Base-by-base conservation (phyloP, 305 asterid species). In the Rubia peregrina region DNA sequence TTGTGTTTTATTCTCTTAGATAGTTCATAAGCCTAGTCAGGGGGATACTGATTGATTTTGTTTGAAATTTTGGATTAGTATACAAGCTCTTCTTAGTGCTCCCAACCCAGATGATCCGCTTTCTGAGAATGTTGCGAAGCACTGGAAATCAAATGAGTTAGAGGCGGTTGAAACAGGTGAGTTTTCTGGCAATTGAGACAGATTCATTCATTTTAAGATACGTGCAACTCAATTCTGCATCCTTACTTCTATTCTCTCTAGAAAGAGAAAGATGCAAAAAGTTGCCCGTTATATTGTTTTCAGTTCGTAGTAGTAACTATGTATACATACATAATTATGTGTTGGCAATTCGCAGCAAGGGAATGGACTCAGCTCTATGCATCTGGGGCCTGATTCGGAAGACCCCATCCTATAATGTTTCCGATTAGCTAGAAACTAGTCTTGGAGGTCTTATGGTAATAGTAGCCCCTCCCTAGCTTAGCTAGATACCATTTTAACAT, bases 111-210 rank as follows among this genome's bases (percentile, higher is more conserved):
- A 90, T 41, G 98, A 93, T 65, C 97, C 98, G 6, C 91, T 93
- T 22, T 89, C 97, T 11, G 98, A 93, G 75, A 93, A 93, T 86
- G 89, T 93, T 48, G 98, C 97, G n/a, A 93, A 90, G 80, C 98
- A 93, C 74, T 93, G 98, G 98, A 93, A 93, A 83, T 44, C 96
- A 42, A 90, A 93, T 53, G 97, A 93, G 79, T 83, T 77, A 40
- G 97, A 89, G 81, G 97, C 97, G 66, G 98, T 93, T 41, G 98
- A 93, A 81, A 93, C 98, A 69, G 98, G 98, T 92, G 74, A 60
- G 33, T 43, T 53, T 38, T 46, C 40, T 48, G 51, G 21, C 17
- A 24, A 30, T 30, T 46, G 17, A 62, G 61, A 7, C 40, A 40
- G 53, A 10, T 61, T 43, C 24, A 10, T 61, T 43, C 24, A 24